Conservation (phyloP, 2,329 filamentous ascomycete species). For the Fusarium bactridioides region DNA sequence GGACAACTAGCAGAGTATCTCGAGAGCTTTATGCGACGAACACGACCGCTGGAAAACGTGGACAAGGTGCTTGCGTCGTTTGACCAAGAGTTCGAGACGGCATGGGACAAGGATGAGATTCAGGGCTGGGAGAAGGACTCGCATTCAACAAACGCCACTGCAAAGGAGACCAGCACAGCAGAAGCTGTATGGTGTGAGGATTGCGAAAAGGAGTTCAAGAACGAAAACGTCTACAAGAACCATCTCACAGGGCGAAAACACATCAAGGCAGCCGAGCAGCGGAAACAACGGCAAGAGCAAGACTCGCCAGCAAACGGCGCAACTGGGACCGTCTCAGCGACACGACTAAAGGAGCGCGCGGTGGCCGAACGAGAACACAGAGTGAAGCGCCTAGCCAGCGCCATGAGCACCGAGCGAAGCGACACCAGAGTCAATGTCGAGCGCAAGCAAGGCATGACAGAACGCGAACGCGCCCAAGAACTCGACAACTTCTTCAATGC, state of each 20-base stretch:
- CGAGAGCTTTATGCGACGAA: constrained; percentile 86
- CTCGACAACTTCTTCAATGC: constrained; percentile 80
- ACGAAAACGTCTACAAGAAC: constrained; percentile 90
- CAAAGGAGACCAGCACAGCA: constrained; percentile 46
- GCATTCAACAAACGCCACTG: constrained; percentile 44
- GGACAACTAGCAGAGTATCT: constrained; percentile 82
- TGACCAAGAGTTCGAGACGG: constrained; percentile 82
- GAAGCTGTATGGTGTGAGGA: constrained; percentile 88
- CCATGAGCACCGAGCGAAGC: constrained; percentile 86
- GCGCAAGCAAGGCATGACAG: constrained; percentile 96
- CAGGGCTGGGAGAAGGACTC: constrained; percentile 77
- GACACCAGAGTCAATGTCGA: constrained; percentile 96
- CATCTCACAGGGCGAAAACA: constrained; percentile 94
- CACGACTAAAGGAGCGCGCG: constrained; percentile 82
- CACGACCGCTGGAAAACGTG: constrained; percentile 84
- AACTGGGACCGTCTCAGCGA: constrained; percentile 49
- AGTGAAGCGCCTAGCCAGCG: constrained; percentile 78
- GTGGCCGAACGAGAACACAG: constrained; percentile 90
- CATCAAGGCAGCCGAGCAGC: constrained; percentile 78
- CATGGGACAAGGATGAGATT: constrained; percentile 83
- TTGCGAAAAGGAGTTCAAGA: constrained; percentile 95
- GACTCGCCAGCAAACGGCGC: constrained; percentile 46
- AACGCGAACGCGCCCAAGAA: constrained; percentile 92
- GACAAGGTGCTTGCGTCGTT: constrained; percentile 79
- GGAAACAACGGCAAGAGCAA: constrained; percentile 58